phyloP scores from a whole-genome alignment of 352 stramenopile species.

The Globisporangium polare region DNA sequence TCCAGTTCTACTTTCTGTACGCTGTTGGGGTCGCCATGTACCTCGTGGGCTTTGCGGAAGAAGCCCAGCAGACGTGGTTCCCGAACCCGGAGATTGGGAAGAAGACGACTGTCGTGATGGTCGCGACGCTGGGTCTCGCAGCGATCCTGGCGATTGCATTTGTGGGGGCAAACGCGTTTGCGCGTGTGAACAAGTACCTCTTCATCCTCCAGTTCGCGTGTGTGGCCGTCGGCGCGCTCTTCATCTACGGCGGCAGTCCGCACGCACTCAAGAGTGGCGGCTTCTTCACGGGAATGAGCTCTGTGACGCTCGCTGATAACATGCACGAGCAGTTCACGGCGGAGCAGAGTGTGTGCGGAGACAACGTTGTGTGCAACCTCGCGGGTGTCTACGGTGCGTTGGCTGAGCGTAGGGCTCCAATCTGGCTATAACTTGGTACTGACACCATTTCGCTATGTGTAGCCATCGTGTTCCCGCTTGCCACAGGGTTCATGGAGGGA shows the following conservation, averaged over 20 bases:
- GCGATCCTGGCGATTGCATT: slow-evolving; percentile 50
- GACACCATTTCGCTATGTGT: slow-evolving; percentile 1
- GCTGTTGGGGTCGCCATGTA: slow-evolving; percentile 72
- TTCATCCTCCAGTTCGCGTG: slow-evolving; percentile 65
- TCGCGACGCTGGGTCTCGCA: slow-evolving; percentile 41
- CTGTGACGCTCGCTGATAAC: slow-evolving; percentile 44
- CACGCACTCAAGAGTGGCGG: slow-evolving; percentile 43
- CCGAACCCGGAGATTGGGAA: slow-evolving; percentile 30
- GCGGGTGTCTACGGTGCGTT: slow-evolving; percentile 43
- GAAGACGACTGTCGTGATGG: slow-evolving; percentile 41
- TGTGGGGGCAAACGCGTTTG: slow-evolving; percentile 66
- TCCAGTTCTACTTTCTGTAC: slow-evolving; percentile 90
- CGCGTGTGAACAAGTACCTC: slow-evolving; percentile 73
- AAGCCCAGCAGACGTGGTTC: slow-evolving; percentile 55
- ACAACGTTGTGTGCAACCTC: slow-evolving; percentile 32
- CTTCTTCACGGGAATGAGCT: slow-evolving; percentile 41
- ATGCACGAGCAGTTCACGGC: slow-evolving; percentile 35
- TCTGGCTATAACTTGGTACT: not conserved
- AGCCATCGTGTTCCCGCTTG: slow-evolving; percentile 77
- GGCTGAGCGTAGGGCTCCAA: not conserved
- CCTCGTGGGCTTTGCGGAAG: slow-evolving; percentile 74
- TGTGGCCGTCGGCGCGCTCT: slow-evolving; percentile 50
- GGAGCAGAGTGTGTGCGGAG: slow-evolving; percentile 33
- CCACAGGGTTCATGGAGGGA: slow-evolving; percentile 83
- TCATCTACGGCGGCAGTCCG: slow-evolving; percentile 31